Evolutionary conservation across 164 flowering plant species (phyloP).

Genomic region (Piper betle): DNA sequence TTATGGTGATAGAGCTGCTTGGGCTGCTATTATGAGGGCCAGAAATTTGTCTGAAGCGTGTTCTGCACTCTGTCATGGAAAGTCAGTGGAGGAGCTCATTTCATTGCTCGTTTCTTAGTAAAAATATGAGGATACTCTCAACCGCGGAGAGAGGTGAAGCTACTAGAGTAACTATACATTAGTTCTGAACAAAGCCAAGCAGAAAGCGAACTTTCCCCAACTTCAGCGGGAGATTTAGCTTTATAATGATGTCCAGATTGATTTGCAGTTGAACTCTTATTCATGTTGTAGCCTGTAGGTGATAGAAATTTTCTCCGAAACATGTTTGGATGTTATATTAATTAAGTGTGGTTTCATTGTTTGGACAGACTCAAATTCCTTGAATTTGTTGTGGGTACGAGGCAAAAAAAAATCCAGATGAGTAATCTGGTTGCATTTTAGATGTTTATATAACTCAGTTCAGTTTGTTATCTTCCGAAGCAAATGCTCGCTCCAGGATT

Average conservation of each 20-base stretch:
- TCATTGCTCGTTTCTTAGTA: background rate
- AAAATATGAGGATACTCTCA: background rate
- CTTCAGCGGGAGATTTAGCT: background rate
- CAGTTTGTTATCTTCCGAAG: background rate
- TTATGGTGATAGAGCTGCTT: background rate
- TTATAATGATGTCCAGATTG: background rate
- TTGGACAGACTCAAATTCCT: background rate
- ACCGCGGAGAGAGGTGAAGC: background rate
- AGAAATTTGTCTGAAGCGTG: background rate
- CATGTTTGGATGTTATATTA: background rate
- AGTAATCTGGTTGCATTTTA: background rate
- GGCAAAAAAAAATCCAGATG: background rate
- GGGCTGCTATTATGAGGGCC: background rate
- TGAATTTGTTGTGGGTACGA: background rate
- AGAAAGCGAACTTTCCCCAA: background rate
- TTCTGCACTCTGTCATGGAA: background rate
- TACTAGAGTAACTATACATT: background rate
- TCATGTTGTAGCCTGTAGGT: background rate
- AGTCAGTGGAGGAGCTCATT: background rate
- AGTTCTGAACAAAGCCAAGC: background rate
- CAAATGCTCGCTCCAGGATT: background rate
- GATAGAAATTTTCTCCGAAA: background rate
- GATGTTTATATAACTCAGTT: background rate
- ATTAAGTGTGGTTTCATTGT: background rate
- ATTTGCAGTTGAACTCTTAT: background rate